phyloP scores from a whole-genome alignment of 2,329 filamentous ascomycete species.

The Aaosphaeria arxii region DNA sequence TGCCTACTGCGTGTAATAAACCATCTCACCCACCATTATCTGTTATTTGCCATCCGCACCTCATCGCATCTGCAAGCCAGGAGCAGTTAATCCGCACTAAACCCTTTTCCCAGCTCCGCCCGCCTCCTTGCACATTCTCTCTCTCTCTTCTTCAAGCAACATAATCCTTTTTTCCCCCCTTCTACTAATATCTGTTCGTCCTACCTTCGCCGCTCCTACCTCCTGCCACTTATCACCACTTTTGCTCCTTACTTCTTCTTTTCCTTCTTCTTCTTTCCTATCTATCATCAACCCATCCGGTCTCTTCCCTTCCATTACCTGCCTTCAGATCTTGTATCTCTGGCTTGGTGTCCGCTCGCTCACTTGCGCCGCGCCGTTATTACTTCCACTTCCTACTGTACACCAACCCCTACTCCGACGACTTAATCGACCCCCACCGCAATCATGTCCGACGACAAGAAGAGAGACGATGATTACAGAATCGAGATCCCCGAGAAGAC shows the following conservation, averaged over 20 bases:
- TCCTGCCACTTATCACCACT: slow-evolving; percentile 3
- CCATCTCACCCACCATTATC: too few species aligned
- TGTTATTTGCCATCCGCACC: too few species aligned
- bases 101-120: slow-evolving; percentile 17
- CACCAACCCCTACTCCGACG: neutral
- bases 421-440: slow-evolving; percentile 4
- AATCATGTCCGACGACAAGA: slow-evolving; percentile 85
- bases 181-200: neutral
- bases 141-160: slow-evolving; percentile 9
- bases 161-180: slow-evolving; percentile 9
- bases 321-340: slow-evolving; percentile 9
- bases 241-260: neutral
- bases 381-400: slow-evolving; percentile 1
- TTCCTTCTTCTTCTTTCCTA: neutral
- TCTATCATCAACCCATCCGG: slow-evolving; percentile 3
- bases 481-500: slow-evolving; percentile 60
- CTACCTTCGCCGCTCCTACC: too few species aligned
- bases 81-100: slow-evolving; percentile 15
- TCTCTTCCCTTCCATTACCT: neutral
- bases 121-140: slow-evolving; percentile 24
- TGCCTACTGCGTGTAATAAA: slow-evolving; percentile 26
- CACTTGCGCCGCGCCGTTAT: slow-evolving; percentile 5
- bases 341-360: slow-evolving; percentile 8
- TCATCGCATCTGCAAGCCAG: slow-evolving; percentile 20
- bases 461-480: slow-evolving; percentile 69